Conservation (phyloP, 768 basidiomycete genomes). For the Panaeolus papilionaceus region DNA sequence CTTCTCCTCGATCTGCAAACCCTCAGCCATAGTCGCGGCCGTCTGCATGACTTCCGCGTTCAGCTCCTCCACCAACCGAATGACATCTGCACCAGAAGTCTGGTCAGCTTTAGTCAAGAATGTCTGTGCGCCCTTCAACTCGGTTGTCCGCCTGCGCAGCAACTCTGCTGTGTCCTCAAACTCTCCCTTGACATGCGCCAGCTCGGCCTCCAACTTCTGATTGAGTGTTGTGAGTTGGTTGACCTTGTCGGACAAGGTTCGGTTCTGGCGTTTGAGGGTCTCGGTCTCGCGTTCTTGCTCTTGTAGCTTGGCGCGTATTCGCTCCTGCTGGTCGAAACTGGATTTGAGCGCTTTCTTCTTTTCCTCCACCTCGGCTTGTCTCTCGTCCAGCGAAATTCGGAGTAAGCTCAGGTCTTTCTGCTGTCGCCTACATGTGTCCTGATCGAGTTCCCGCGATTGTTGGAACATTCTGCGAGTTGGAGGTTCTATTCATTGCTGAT, state of each 20-base stretch:
- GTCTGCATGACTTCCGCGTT: slow-evolving; percentile 59
- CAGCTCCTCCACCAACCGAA: slow-evolving; percentile 48
- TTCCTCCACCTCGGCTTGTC: slow-evolving; percentile 28
- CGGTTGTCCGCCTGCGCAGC: slow-evolving; percentile 47
- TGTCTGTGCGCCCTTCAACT: slow-evolving; percentile 55
- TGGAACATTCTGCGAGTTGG: slow-evolving; percentile 53
- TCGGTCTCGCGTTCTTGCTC: slow-evolving; percentile 30
- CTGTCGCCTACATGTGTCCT: slow-evolving; percentile 22
- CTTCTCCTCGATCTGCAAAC: slow-evolving; percentile 38
- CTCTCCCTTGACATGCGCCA: slow-evolving; percentile 28
- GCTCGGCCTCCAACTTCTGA: slow-evolving; percentile 27
- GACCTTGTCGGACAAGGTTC: slow-evolving; percentile 25
- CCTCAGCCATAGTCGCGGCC: slow-evolving; percentile 55
- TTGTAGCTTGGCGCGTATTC: slow-evolving; percentile 21
- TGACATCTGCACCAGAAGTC: slow-evolving; percentile 51
- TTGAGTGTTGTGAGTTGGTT: slow-evolving; percentile 27
- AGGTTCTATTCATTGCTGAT: slow-evolving; percentile 51
- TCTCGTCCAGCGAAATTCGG: slow-evolving; percentile 27
- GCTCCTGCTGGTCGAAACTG: slow-evolving; percentile 26
- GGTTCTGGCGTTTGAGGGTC: slow-evolving; percentile 25
- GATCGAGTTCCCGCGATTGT: slow-evolving; percentile 18
- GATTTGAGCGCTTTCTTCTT: slow-evolving; percentile 27
- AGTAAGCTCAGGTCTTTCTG: slow-evolving; percentile 23
- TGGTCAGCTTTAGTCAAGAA: slow-evolving; percentile 54
- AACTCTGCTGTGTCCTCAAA: slow-evolving; percentile 34